phyloP scores from a whole-genome alignment of 495 filamentous ascomycete species.

The Lindgomyces ingoldianus region DNA sequence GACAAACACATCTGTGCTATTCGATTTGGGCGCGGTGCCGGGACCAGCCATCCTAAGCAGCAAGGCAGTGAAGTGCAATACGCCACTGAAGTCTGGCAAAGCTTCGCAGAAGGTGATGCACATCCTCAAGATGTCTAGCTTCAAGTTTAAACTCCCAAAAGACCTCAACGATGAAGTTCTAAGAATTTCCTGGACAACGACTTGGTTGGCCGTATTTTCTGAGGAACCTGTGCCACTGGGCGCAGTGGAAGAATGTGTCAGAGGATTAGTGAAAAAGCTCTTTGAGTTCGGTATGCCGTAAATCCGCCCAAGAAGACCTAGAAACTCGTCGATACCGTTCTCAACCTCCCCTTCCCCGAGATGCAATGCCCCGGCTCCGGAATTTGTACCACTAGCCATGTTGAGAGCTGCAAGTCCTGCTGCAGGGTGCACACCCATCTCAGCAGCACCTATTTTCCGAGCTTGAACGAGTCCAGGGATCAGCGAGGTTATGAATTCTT shows the following conservation, averaged over 20 bases:
- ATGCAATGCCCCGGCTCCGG: constrained; percentile 66
- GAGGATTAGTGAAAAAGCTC: neutral
- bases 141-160: constrained; percentile 69
- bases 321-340: constrained; percentile 63
- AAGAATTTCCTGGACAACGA: constrained; percentile 33
- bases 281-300: constrained; percentile 44
- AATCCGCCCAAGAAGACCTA: constrained; percentile 53
- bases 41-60: constrained; percentile 79
- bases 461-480: constrained; percentile 88
- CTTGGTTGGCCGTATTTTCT: neutral
- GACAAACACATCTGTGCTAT: constrained; percentile 61
- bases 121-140: constrained; percentile 77
- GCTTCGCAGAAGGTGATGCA: constrained; percentile 93
- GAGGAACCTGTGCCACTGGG: neutral
- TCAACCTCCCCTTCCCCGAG: constrained; percentile 75
- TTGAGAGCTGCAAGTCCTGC: constrained; percentile 60
- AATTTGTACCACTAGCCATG: constrained; percentile 48
- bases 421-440: constrained; percentile 92
- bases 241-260: neutral
- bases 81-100: constrained; percentile 85
- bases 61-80: constrained; percentile 81
- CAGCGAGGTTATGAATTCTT: constrained; percentile 78
- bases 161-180: constrained; percentile 55
- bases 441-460: constrained; percentile 86
- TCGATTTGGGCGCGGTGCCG: constrained; percentile 69